Evolutionary conservation across 2,329 filamentous ascomycete species (phyloP), one percentile per base, ranked within the genome.

Genomic region (Aureobasidium sp.): DNA sequence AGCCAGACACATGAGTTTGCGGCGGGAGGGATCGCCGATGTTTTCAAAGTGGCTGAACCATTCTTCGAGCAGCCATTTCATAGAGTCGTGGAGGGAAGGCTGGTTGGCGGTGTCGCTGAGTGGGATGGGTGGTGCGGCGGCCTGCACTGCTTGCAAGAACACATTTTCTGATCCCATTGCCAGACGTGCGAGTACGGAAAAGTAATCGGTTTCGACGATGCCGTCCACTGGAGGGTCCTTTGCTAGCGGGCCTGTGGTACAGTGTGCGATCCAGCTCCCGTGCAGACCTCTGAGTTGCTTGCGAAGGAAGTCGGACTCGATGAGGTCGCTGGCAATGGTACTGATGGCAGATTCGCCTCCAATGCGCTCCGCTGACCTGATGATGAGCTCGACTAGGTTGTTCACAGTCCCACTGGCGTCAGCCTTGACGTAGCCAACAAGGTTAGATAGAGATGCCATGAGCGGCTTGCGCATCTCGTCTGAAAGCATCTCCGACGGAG

Each of bases 131-230:
- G 51, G 51, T 2, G 68, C 66, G 1, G 68, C 65, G 1, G 66
- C 67, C 20, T 83, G 79, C 5, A 84, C 69, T 0, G 80, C 81
- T 49, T 79, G 77, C 14, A 87, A 77, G 67, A 96, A 88, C 1
- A 89, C 78, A 2, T 75, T 75, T 0, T 92, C 90, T 41, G 88
- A 88, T 0, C 87, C 86, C 2, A 96, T 77, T 0, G 87, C 84
- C 17, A 97, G 82, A 1, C 92, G 87, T 1, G 90, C 87, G 2
- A 99, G 80, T 2, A 97, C 85, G 5, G 85, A 84, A 70, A 96
- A 88, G 72, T 96, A 96, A 71, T 96, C 90, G 0, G 89, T 89
- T 70, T 96, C 86, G 0, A 89, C 87, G 12, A 91, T 82, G 14
- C 86, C 85, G 68, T 88, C 87, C 37, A 97, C 83, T 34, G 84